These are phyloP conservation scores for Mucor irregularis DNA, from an alignment of 371 early-diverging fungal species.

Conservation along the genomic window DNA sequence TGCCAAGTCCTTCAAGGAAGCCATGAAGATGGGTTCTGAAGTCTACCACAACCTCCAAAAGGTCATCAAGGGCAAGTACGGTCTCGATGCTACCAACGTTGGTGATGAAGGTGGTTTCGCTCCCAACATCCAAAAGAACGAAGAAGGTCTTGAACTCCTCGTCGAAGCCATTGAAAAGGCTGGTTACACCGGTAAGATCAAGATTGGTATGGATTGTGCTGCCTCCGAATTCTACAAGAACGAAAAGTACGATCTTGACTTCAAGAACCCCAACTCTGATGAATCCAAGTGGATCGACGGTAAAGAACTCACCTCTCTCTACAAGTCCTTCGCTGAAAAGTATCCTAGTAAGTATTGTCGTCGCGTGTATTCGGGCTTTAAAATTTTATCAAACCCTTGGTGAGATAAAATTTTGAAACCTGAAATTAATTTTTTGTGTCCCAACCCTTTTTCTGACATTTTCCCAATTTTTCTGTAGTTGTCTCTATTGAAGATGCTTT, in stretches of 20 bases:
- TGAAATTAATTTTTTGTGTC: background rate
- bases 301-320: slow-evolving; percentile 82
- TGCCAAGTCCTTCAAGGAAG: slow-evolving; percentile 90
- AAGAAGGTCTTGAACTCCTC: slow-evolving; percentile 95
- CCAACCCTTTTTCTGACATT: background rate
- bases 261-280: slow-evolving; percentile 92
- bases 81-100: slow-evolving; percentile 97
- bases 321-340: slow-evolving; percentile 80
- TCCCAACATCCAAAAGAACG: slow-evolving; percentile 97
- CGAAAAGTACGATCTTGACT: slow-evolving; percentile 96
- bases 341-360: slow-evolving; percentile 74
- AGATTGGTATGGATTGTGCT: slow-evolving; percentile 98
- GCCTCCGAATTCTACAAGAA: slow-evolving; percentile 98
- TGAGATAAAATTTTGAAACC: no score
- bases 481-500: slow-evolving; percentile 99
- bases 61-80: slow-evolving; percentile 97
- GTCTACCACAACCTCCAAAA: slow-evolving; percentile 94
- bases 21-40: slow-evolving; percentile 97
- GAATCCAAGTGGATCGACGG: slow-evolving; percentile 72
- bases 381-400: no score
- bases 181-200: slow-evolving; percentile 93
- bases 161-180: slow-evolving; percentile 87
- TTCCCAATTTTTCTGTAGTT: slow-evolving; percentile 47
- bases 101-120: slow-evolving; percentile 99
- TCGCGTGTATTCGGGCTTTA: no score